Percentiles rank a stretch among this genome's conserved stretches.
These are phyloP conservation scores for Saraca asoca DNA, from an alignment of 331 rosid genomes.

Conservation along the genomic window DNA sequence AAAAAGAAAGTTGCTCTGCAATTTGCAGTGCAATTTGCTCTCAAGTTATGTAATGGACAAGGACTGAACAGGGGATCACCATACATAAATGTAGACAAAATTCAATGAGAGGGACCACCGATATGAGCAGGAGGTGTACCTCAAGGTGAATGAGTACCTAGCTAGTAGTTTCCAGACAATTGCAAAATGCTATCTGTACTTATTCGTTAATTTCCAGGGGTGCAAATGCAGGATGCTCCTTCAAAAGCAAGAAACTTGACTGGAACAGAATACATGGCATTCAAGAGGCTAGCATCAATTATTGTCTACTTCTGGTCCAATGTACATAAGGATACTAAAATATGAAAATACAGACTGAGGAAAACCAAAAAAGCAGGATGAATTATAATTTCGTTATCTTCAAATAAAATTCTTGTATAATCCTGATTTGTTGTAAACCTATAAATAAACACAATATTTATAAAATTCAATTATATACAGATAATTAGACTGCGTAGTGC, in stretches of 20 bases:
- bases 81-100: background rate
- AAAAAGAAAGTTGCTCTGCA: background rate
- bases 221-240: background rate
- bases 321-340: no score
- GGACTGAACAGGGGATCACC: background rate
- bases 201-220: no score
- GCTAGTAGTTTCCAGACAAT: background rate
- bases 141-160: no score
- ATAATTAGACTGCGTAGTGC: no score
- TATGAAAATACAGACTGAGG: background rate
- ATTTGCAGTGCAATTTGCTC: background rate
- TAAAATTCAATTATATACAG: no score
- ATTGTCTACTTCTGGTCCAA: background rate
- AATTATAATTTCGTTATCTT: no score
- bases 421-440: no score
- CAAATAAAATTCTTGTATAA: no score
- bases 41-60: background rate
- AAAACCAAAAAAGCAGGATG: no score
- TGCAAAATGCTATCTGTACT: background rate
- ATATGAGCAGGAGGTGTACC: background rate
- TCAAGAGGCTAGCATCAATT: background rate
- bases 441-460: no score
- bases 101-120: conserved; percentile 2
- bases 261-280: background rate
- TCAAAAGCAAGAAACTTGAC: background rate